phyloP scores from a whole-genome alignment of 371 early-diverging fungal species.

The Capniomyces stellatus region DNA sequence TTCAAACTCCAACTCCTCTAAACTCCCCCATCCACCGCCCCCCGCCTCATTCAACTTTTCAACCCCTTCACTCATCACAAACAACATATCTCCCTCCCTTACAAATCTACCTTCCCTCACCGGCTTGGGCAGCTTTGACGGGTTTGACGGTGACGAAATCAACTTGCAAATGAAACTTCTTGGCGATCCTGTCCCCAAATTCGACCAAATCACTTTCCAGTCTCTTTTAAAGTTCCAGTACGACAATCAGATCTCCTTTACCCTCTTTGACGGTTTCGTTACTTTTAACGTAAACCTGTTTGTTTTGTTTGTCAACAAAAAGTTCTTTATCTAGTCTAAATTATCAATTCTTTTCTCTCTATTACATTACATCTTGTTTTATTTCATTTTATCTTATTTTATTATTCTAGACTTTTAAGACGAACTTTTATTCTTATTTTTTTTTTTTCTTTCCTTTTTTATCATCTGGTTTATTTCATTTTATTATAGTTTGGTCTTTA shows the following conservation, averaged over 20 bases:
- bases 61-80: neutral
- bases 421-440: neutral
- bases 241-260: constrained; percentile 72
- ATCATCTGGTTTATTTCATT: neutral
- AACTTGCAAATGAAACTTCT: constrained; percentile 67
- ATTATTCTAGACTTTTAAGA: no score
- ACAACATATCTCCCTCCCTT: neutral
- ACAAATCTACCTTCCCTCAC: no score
- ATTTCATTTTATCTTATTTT: neutral
- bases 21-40: no score
- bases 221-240: constrained; percentile 85
- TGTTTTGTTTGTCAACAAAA: constrained; percentile 90
- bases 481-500: neutral
- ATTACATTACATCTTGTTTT: neutral
- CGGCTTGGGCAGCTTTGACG: constrained; percentile 34
- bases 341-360: neutral
- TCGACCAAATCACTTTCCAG: constrained; percentile 66
- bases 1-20: constrained; percentile 31
- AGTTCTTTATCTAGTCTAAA: constrained; percentile 35
- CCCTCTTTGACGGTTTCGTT: constrained; percentile 72
- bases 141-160: constrained; percentile 72
- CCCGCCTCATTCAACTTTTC: neutral
- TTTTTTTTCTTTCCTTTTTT: neutral
- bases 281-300: constrained; percentile 91
- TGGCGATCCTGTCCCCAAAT: constrained; percentile 48